Base-by-base conservation (phyloP, 495 filamentous ascomycete species). In the Penicillium atrosanguineum region DNA sequence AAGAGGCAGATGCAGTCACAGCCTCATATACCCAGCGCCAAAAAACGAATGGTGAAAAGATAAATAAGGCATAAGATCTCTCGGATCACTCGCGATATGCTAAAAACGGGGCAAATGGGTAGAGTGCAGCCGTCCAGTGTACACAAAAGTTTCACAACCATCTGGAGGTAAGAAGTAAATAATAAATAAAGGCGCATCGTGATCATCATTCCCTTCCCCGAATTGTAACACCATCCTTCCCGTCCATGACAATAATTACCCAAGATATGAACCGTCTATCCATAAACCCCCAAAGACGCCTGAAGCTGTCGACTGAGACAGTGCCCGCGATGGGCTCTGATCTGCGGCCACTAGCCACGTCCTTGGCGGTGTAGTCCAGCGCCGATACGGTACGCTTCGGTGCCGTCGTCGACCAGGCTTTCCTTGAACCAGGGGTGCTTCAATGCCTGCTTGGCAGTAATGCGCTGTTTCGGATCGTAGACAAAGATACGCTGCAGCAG, bases 371-470 rank as follows among this genome's bases (percentile, higher is more conserved):
- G 65, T 51, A 73, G 55, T 46, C 69, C 70, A 40, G 65, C 61
- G 34, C 67, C 78, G 48, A 95, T 89, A 58, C 87, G 87, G 25
- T 85, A 79, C 36, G 94, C 94, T 73, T 97, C 95, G 19, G 92
- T 97, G 34, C 94, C 94, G 66, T 98, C 94, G 63, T 98, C 94
- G 19, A 87, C 81, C 3, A 87, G 76, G 7, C 77, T 77, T 69
- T 97, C 93, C 58, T 85, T 87, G 74, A 98, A 98, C 94, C 94
- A 98, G 0, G 87, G 84, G 64, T 98, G 94, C 54, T 93, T 84
- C 41, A 98, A 74, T 7, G 94, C 94, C 62, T 95, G 75, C 59
- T 95, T 90, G 49, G 94, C 94, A 4, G 90, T 95, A 61, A 98
- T 95, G 26, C 94, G 85, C 51, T 87, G 81, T 43, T 85, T 85